Base-by-base conservation (phyloP, 352 stramenopile genomes). In the Pythium dissotocum region DNA sequence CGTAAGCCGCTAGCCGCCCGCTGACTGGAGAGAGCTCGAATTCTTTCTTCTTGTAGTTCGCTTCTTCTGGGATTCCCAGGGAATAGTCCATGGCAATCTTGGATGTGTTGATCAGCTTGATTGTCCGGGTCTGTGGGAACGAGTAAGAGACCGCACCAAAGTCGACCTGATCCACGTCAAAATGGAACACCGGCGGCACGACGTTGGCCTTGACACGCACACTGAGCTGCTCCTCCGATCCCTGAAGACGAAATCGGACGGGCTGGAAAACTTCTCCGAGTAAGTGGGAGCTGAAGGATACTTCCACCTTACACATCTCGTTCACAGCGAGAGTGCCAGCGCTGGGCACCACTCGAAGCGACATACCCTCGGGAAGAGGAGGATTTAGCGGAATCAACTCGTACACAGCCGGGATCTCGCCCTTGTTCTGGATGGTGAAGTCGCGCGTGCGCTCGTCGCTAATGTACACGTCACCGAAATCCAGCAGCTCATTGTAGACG, bases 381-480 rank as follows among this genome's bases (percentile, higher is more conserved):
- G 78, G 63, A 40, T 63, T 48, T n/a, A 89, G 63, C 8, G 79
- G 71, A 1, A 90, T 61, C 14, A 93, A 70, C 56, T 85, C 77
- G 64, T 88, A 95, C n/a, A 87, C 75, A 9, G 90, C 91, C 6
- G 88, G 77, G 52, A 99, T 99, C 59, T 98, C 95, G 30, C 95
- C 94, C 54, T 93, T 95, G 74, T 98, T 98, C 63, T 97, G 85
- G 63, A 98, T 96, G 3, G 82, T 87, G 38, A 98, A 91, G 69
- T 98, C 85, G 33, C 96, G 93, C 7, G 75, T 88, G 49, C 94
- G 86, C 61, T 86, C 74, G 44, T 94, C 89, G 49, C 85, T 97
- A 63, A 99, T 96, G 58, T 98, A 98, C 12, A 99, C 86, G 53
- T 98, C 95, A 4, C 96, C 96, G 63, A 99, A 93, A 66, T 99